Conservation (phyloP, 73 alveolate species). For the Diophrys appendiculata region DNA sequence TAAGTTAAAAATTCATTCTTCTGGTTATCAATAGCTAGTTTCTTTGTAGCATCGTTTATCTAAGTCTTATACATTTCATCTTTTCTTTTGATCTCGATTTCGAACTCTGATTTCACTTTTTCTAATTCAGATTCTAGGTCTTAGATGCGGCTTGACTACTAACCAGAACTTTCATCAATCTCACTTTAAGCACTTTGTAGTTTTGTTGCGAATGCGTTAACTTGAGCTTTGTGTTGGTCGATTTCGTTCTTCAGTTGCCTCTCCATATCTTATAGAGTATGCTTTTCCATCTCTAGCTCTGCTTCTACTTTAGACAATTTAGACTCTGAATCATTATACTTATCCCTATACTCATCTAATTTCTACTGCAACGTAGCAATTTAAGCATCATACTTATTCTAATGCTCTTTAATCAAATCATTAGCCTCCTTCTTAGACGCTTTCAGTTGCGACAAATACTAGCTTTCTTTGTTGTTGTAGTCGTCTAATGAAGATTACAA, state of each 20-base stretch:
- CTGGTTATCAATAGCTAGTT: conserved; percentile 1
- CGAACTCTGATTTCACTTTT: conserved; percentile 31
- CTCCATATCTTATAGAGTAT: background rate
- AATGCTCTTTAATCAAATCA: background rate
- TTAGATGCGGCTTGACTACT: background rate
- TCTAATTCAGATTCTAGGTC: conserved; percentile 12
- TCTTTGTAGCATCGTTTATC: background rate
- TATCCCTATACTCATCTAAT: background rate
- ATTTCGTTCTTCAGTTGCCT: background rate
- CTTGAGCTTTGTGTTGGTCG: background rate
- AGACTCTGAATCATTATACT: background rate
- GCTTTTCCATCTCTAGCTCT: background rate
- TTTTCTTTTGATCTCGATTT: background rate
- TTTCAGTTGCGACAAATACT: conserved; percentile 20
- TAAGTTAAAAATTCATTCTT: conserved; percentile 14
- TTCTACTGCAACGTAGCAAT: background rate
- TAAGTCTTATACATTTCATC: background rate
- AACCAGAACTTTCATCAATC: background rate
- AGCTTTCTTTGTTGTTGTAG: conserved; percentile 25
- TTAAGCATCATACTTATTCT: background rate
- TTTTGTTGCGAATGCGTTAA: background rate
- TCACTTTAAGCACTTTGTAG: background rate
- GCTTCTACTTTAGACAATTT: background rate
- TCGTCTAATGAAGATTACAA: conserved; percentile 40
- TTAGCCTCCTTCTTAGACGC: conserved; percentile 31